Evolutionary conservation across 345 rosid species (phyloP).

Genomic region (Eucalyptus urophylla): DNA sequence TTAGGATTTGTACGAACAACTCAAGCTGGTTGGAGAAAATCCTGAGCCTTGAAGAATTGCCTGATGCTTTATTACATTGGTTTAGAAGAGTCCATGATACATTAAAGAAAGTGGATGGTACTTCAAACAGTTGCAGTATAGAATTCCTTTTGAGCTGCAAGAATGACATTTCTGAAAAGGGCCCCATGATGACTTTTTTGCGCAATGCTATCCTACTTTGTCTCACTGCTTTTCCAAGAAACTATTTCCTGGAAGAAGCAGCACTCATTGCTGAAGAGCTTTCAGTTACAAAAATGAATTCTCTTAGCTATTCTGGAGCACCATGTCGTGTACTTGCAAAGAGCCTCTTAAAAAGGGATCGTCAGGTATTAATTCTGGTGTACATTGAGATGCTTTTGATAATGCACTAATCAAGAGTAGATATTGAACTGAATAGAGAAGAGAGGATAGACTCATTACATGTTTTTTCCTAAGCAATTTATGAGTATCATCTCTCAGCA

Average conservation of each 20-base stretch:
- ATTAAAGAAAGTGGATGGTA: slow-evolving; percentile 11
- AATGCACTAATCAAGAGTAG: neutral
- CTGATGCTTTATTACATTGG: slow-evolving; percentile 35
- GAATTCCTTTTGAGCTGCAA: slow-evolving; percentile 33
- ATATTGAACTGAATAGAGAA: neutral
- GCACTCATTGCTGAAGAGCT: slow-evolving; percentile 86
- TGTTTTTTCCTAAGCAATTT: neutral
- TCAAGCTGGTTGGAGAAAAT: slow-evolving; percentile 73
- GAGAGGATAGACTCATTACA: neutral
- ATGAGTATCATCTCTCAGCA: neutral
- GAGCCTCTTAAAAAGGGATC: slow-evolving; percentile 78
- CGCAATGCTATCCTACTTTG: slow-evolving; percentile 75
- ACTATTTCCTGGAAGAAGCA: slow-evolving; percentile 70
- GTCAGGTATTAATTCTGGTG: slow-evolving; percentile 48
- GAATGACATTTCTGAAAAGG: slow-evolving; percentile 29
- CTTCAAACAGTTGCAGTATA: slow-evolving; percentile 16
- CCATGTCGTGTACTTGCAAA: slow-evolving; percentile 83
- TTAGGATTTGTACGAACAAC: slow-evolving; percentile 70
- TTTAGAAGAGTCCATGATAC: slow-evolving; percentile 34
- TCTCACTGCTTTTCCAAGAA: slow-evolving; percentile 72
- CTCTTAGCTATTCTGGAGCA: slow-evolving; percentile 39
- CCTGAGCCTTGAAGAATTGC: slow-evolving; percentile 46
- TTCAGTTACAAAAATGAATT: slow-evolving; percentile 38
- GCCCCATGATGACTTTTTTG: slow-evolving; percentile 68
- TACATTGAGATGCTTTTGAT: neutral